Conservation (phyloP, 805 yeast genomes). For the Saturnispora sekii region DNA sequence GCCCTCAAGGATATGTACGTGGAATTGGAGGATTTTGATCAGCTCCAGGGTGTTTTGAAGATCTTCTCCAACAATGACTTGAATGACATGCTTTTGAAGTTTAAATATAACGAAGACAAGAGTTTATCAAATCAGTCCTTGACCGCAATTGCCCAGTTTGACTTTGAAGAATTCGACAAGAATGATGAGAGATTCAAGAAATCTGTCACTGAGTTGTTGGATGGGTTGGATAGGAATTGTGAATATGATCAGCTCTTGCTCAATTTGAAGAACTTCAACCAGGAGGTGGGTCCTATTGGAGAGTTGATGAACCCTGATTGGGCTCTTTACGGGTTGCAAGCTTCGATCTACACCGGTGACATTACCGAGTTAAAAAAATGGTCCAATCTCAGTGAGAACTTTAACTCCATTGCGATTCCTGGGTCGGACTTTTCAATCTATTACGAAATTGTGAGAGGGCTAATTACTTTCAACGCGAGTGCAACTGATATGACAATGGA, state of each 20-base stretch:
- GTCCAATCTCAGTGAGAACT: slow-evolving; percentile 41
- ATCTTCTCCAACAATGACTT: slow-evolving; percentile 59
- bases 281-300: slow-evolving; percentile 11
- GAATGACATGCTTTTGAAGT: slow-evolving; percentile 67
- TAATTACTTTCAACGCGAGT: slow-evolving; percentile 33
- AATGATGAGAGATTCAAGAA: slow-evolving; percentile 18
- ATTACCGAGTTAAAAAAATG: slow-evolving; percentile 42
- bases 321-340: slow-evolving; percentile 61
- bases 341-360: slow-evolving; percentile 61
- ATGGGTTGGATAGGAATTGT: slow-evolving; percentile 68
- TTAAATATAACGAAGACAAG: slow-evolving; percentile 84
- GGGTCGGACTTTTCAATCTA: slow-evolving; percentile 48
- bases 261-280: slow-evolving; percentile 33
- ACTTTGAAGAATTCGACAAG: slow-evolving; percentile 18
- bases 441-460: slow-evolving; percentile 56
- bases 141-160: slow-evolving; percentile 45
- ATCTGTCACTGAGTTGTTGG: slow-evolving; percentile 48
- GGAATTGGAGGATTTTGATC: slow-evolving; percentile 79
- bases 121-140: slow-evolving; percentile 78
- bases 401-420: slow-evolving; percentile 27
- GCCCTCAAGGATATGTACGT: slow-evolving; percentile 76
- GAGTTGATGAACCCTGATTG: slow-evolving; percentile 34
- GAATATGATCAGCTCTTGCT: slow-evolving; percentile 56
- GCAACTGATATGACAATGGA: slow-evolving; percentile 28
- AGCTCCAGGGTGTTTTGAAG: slow-evolving; percentile 77